A percentile compares a stretch with the other conserved stretches of the same genome.
These are phyloP conservation scores for Penicillium sp. DNA, from an alignment of 2,329 filamentous ascomycete species.

Conservation along the genomic window DNA sequence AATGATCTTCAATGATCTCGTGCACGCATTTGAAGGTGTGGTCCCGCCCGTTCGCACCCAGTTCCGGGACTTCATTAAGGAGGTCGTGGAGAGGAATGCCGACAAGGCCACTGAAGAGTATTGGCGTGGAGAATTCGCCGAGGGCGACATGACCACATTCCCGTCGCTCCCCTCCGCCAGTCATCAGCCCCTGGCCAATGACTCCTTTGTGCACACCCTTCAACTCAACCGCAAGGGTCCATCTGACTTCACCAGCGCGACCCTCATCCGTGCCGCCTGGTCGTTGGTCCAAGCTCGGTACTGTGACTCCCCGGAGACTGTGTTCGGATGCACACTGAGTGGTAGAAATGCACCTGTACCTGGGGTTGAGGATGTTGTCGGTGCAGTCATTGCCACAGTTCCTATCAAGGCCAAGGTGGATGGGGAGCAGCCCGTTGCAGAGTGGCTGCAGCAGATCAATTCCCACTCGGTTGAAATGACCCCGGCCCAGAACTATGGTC, in stretches of 20 bases:
- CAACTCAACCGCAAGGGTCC: not conserved
- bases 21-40: slow-evolving; percentile 4
- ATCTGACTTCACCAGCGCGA: slow-evolving; percentile 39
- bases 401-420: slow-evolving; percentile 40
- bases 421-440: slow-evolving; percentile 34
- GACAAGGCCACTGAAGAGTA: slow-evolving; percentile 36
- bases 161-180: slow-evolving; percentile 37
- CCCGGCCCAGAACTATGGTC: slow-evolving; percentile 59
- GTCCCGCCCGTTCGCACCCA: slow-evolving; percentile 20
- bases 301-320: slow-evolving; percentile 39
- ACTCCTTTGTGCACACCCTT: slow-evolving; percentile 1
- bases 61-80: slow-evolving; percentile 43
- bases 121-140: slow-evolving; percentile 46
- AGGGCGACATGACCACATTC: slow-evolving; percentile 45
- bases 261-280: slow-evolving; percentile 47
- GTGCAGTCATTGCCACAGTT: slow-evolving; percentile 47
- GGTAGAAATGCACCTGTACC: slow-evolving; percentile 43
- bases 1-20: slow-evolving; percentile 12
- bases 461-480: slow-evolving; percentile 55
- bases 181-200: slow-evolving; percentile 17
- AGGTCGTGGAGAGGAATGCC: slow-evolving; percentile 40
- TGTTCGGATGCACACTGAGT: slow-evolving; percentile 48
- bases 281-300: slow-evolving; percentile 41
- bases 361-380: slow-evolving; percentile 46
- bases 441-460: slow-evolving; percentile 57